Evolutionary conservation across 2,329 filamentous ascomycete genomes (phyloP).

Genomic region (Orbilia quercus): DNA sequence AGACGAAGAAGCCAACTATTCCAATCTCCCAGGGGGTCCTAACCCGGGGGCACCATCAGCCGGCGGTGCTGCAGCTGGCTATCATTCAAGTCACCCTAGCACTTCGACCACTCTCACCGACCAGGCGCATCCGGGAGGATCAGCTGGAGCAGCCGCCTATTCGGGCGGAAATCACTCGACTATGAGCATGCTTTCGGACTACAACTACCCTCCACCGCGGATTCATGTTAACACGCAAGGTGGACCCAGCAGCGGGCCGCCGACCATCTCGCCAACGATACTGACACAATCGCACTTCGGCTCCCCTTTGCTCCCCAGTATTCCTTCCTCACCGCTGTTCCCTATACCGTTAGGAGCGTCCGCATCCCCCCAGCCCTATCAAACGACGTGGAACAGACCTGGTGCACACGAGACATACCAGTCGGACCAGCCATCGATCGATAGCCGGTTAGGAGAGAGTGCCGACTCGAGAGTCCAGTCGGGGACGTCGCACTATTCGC

Average conservation of each 20-base stretch:
- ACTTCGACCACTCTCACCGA: conserved; percentile 7
- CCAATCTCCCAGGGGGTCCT: not conserved
- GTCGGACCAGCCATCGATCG: conserved; percentile 14
- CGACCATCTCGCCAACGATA: conserved; percentile 43
- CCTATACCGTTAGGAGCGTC: conserved; percentile 13
- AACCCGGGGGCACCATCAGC: not conserved
- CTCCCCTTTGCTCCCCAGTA: conserved; percentile 43
- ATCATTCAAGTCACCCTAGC: not conserved
- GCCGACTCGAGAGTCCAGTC: conserved; percentile 11
- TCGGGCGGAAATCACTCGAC: not conserved
- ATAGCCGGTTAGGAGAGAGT: not conserved
- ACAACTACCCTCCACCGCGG: conserved; percentile 32
- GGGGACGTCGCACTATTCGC: conserved; percentile 14
- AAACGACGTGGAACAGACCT: conserved; percentile 14
- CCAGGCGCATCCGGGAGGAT: not conserved
- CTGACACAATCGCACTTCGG: conserved; percentile 44
- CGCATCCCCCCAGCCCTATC: conserved; percentile 6
- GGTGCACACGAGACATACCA: conserved; percentile 17
- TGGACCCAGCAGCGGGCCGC: conserved; percentile 10
- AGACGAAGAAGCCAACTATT: conserved; percentile 37
- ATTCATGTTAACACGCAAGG: conserved; percentile 43
- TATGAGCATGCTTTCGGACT: conserved; percentile 17
- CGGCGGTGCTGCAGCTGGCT: not conserved
- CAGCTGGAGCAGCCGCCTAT: not conserved
- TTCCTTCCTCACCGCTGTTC: conserved; percentile 48